phyloP scores from a whole-genome alignment of 495 filamentous ascomycete genomes.

The Clohesyomyces aquaticus region DNA sequence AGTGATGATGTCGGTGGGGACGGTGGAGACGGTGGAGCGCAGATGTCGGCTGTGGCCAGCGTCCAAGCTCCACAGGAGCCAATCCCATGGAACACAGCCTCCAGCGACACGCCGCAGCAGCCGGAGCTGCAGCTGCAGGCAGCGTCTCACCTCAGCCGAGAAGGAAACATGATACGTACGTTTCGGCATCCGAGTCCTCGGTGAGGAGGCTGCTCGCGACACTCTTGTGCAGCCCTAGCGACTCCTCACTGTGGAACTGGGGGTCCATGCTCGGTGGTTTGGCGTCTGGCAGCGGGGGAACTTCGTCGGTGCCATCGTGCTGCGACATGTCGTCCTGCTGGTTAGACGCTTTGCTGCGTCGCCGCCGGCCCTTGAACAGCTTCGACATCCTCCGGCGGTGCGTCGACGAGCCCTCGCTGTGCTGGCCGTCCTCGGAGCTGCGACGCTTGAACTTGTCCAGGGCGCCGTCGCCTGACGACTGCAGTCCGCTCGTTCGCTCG shows the following conservation, averaged over 20 bases:
- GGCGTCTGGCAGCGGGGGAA: slow-evolving; percentile 34
- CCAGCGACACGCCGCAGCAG: not conserved
- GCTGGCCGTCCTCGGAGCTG: slow-evolving; percentile 36
- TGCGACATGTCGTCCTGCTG: slow-evolving; percentile 32
- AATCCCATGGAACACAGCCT: not conserved
- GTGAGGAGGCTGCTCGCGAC: slow-evolving; percentile 64
- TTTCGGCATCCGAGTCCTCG: slow-evolving; percentile 70
- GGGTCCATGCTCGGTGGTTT: slow-evolving; percentile 7
- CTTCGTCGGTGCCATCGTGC: slow-evolving; percentile 4
- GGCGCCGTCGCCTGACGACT: slow-evolving; percentile 43
- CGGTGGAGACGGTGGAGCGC: not conserved
- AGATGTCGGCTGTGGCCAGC: no score
- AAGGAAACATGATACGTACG: slow-evolving; percentile 56
- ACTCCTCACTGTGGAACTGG: slow-evolving; percentile 41
- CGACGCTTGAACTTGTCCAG: slow-evolving; percentile 42
- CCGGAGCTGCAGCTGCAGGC: not conserved
- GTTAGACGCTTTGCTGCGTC: slow-evolving; percentile 42
- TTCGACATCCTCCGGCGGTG: slow-evolving; percentile 56
- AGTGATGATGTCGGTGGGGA: no score
- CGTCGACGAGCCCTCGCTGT: slow-evolving; percentile 43
- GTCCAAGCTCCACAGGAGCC: not conserved
- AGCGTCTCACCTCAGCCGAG: not conserved
- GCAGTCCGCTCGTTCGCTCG: slow-evolving; percentile 32
- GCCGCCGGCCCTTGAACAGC: slow-evolving; percentile 56
- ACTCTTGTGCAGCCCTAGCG: slow-evolving; percentile 47